These are phyloP conservation scores for Phaeophleospora eucalypticola DNA, from an alignment of 2,329 filamentous ascomycete species.

Conservation along the genomic window DNA sequence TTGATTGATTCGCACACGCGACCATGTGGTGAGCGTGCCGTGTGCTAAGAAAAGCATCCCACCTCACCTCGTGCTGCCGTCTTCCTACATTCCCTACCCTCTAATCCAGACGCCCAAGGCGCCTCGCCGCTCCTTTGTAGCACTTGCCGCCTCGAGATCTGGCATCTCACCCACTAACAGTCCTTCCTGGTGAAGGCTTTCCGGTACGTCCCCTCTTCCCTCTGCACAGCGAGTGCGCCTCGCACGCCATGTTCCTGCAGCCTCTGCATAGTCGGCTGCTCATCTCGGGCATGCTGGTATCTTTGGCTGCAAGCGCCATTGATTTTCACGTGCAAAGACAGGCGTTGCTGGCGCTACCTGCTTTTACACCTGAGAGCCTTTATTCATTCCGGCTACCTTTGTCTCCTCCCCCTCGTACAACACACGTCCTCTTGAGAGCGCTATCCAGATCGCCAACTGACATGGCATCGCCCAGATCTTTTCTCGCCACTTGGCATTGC, in stretches of 20 bases:
- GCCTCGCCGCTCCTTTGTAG: slow-evolving; percentile 24
- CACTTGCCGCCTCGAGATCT: slow-evolving; percentile 31
- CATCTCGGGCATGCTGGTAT: slow-evolving; percentile 14
- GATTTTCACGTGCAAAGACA: slow-evolving; percentile 11
- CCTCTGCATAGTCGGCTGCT: slow-evolving; percentile 14
- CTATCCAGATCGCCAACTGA: slow-evolving; percentile 15
- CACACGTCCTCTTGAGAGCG: slow-evolving; percentile 1
- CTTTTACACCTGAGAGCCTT: slow-evolving; percentile 4
- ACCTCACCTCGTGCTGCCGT: slow-evolving; percentile 15
- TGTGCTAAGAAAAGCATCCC: slow-evolving; percentile 28
- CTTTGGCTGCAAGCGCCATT: slow-evolving; percentile 26
- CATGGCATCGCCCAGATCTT: slow-evolving; percentile 28
- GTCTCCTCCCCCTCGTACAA: background rate
- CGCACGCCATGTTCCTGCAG: slow-evolving; percentile 11
- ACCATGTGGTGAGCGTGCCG: slow-evolving; percentile 26
- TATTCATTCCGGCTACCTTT: slow-evolving; percentile 1
- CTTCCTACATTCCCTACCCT: slow-evolving; percentile 18
- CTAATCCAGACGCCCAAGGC: slow-evolving; percentile 19
- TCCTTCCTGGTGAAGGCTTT: slow-evolving; percentile 32
- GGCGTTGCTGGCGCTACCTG: slow-evolving; percentile 6
- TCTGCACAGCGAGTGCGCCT: slow-evolving; percentile 19
- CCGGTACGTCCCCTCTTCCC: slow-evolving; percentile 28
- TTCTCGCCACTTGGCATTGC: slow-evolving; percentile 25
- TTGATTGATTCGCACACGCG: slow-evolving; percentile 15
- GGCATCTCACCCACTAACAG: slow-evolving; percentile 30